Evolutionary conservation across 192 early-diverging fungal genomes (phyloP).

Genomic region (Coemansia sp.): DNA sequence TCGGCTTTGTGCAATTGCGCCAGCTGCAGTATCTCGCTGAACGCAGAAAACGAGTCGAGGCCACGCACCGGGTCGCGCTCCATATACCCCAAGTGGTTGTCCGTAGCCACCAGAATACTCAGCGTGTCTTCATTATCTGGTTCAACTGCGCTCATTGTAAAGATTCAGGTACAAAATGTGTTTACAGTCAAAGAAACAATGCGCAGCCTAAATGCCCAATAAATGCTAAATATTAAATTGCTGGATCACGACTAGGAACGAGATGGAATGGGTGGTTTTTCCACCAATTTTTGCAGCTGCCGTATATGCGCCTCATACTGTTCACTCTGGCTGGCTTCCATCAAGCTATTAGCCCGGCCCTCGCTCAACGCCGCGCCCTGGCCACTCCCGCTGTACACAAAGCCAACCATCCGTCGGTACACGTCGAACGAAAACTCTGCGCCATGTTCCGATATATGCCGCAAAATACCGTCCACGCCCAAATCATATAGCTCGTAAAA

Average conservation of each 20-base stretch:
- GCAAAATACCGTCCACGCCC: constrained; percentile 58
- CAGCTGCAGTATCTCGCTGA: constrained; percentile 84
- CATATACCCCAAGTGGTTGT: constrained; percentile 91
- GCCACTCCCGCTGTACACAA: constrained; percentile 58
- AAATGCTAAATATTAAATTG: too few relatives aligned
- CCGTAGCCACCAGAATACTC: constrained; percentile 80
- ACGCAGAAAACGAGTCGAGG: constrained; percentile 79
- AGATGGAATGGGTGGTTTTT: not conserved
- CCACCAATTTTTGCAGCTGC: constrained; percentile 33
- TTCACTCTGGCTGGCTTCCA: constrained; percentile 26
- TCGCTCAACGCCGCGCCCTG: constrained; percentile 19
- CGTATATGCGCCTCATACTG: constrained; percentile 35
- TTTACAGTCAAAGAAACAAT: too few relatives aligned
- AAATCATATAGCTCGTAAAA: constrained; percentile 75
- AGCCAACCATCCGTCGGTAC: constrained; percentile 70
- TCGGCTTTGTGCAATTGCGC: constrained; percentile 69
- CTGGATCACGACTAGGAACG: not conserved
- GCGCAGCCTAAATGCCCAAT: too few relatives aligned
- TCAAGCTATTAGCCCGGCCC: constrained; percentile 27
- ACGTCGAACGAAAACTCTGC: constrained; percentile 74
- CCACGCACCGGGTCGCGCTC: constrained; percentile 86
- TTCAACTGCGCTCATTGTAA: not conserved
- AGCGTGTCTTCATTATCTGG: constrained; percentile 20
- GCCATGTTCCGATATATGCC: constrained; percentile 59
- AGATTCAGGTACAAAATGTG: not conserved